Base-by-base conservation (phyloP, 768 basidiomycete species). In the Kwoniella shandongensis region DNA sequence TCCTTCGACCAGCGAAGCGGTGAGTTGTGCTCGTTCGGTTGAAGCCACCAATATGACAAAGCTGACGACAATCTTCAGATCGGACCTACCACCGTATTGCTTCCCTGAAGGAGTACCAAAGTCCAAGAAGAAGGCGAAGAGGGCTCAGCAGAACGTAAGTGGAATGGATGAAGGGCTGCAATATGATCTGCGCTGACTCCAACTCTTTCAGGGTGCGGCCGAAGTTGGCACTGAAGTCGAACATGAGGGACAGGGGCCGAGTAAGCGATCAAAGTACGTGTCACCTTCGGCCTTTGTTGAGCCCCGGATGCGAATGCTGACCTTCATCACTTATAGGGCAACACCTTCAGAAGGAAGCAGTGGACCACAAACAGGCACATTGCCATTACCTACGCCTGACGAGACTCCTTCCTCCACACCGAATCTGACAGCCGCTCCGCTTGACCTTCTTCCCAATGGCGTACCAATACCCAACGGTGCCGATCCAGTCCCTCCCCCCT, bases 1-100 rank as follows among this genome's bases (percentile, higher is more conserved):
- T 89, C 46, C 87, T 99, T 26, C 86, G 91, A 46, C 88, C 98
- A 74, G 90, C 97, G 72, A 96, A 85, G 81, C 86, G 85, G 93
- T 91, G 56, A 38, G 81, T 66, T 1, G 6, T 17, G n/a, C 18
- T 5, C 10, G 4, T 22, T 32, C 11, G 2, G 20, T 29, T 23
- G 22, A 20, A 27, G 39, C 58, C 6, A 51, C 13, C 5, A 11
- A 17, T 51, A 8, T 7, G n/a, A 25, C 13, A 18, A 41, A 25
- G 25, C 22, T 17, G 8, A 39, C 32, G 29, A 38, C 18, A 11
- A 22, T 35, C 23, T 44, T 10, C 50, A 72, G 70, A 45, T 61
- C 67, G 22, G 65, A 70, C 23, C 47, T 73, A 18, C 72, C 72
- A 36, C 65, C 51, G 36, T 73, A 66, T 60, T 68, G 66, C 42